Conservation (phyloP, 129 eudicot genomes). For the Pseudognaphalium luteoalbum region DNA sequence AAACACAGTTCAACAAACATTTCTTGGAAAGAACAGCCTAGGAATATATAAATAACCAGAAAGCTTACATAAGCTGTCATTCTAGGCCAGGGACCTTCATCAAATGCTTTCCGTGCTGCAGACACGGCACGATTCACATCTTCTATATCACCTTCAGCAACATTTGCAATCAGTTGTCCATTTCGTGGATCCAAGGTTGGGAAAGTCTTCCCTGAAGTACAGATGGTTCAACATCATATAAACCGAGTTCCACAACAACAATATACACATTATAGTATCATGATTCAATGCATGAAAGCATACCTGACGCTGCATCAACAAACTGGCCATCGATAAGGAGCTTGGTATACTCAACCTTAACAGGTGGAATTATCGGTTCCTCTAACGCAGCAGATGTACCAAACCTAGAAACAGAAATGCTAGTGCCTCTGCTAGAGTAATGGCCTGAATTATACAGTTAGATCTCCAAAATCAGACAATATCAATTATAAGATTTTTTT, state of each 20-base stretch:
- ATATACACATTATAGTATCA: background rate
- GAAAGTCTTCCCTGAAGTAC: slow-evolving; percentile 74
- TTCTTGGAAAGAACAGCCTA: background rate
- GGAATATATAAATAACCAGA: slow-evolving; percentile 6
- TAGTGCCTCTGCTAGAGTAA: slow-evolving; percentile 40
- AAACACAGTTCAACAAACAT: background rate
- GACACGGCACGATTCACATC: slow-evolving; percentile 80
- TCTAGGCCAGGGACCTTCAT: slow-evolving; percentile 96
- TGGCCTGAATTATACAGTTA: slow-evolving; percentile 46
- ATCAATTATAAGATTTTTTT: background rate
- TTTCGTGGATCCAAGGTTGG: slow-evolving; percentile 87
- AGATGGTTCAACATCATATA: slow-evolving; percentile 9
- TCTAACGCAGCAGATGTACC: slow-evolving; percentile 67
- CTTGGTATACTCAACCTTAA: slow-evolving; percentile 56
- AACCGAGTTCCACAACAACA: background rate
- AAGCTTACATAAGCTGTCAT: slow-evolving; percentile 79
- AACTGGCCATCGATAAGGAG: slow-evolving; percentile 84
- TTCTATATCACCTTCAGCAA: slow-evolving; percentile 79
- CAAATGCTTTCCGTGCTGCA: slow-evolving; percentile 93
- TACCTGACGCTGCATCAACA: slow-evolving; percentile 90
- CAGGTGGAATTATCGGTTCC: slow-evolving; percentile 66
- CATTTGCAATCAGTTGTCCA: slow-evolving; percentile 75
- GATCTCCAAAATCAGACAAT: slow-evolving; percentile 10
- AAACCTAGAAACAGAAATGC: slow-evolving; percentile 47
- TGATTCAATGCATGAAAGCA: background rate